These are phyloP conservation scores for Xanthoconium stramineum DNA, from an alignment of 768 basidiomycete species.

Conservation along the genomic window DNA sequence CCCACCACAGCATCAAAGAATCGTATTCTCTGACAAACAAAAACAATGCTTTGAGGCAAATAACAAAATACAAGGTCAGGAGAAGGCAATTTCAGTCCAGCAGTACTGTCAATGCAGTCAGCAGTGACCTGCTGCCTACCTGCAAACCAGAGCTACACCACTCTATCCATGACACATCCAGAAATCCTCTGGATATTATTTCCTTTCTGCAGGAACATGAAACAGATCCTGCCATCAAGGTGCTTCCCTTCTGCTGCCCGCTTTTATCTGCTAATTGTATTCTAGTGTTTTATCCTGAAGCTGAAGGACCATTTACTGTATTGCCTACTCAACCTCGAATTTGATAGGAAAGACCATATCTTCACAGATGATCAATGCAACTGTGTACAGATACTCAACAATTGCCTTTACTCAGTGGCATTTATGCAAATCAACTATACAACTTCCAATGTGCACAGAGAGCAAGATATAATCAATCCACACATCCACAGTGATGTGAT, in stretches of 20 bases:
- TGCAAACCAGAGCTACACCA: slow-evolving; percentile 4
- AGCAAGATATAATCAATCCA: slow-evolving; percentile 21
- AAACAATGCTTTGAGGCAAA: slow-evolving; percentile 25
- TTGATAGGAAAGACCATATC: background rate
- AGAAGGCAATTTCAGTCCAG: background rate
- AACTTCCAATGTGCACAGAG: slow-evolving; percentile 27
- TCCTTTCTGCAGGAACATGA: background rate
- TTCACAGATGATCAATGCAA: slow-evolving; percentile 10
- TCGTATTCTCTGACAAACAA: slow-evolving; percentile 39
- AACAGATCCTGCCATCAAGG: slow-evolving; percentile 10
- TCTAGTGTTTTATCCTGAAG: slow-evolving; percentile 6
- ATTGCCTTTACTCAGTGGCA: slow-evolving; percentile 21
- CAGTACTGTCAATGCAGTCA: background rate
- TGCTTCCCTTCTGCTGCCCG: background rate
- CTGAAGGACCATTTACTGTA: background rate
- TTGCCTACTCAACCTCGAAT: slow-evolving; percentile 3
- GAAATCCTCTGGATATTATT: background rate
- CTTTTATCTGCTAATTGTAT: background rate
- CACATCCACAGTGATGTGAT: slow-evolving; percentile 19
- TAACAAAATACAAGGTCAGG: slow-evolving; percentile 24
- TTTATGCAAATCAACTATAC: slow-evolving; percentile 31
- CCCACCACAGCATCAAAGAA: slow-evolving; percentile 36
- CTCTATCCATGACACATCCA: background rate
- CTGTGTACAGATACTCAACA: slow-evolving; percentile 10
- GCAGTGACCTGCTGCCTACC: background rate